Base-by-base conservation (phyloP, 768 basidiomycete genomes). In the Agrocybe praecox region DNA sequence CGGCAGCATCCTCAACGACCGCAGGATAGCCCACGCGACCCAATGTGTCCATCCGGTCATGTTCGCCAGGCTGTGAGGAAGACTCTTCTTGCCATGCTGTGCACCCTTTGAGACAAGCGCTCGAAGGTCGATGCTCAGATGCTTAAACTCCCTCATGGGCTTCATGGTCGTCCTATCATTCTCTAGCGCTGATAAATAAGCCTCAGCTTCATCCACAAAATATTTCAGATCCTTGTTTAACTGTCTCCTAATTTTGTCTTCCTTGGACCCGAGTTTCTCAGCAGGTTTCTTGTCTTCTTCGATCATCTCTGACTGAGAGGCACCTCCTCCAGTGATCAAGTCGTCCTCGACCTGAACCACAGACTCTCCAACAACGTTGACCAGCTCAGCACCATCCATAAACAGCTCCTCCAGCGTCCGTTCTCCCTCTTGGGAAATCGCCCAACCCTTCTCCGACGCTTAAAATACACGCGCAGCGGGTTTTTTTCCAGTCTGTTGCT, bases 11-110 rank as follows among this genome's bases (percentile, higher is more conserved):
- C 63, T 61, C 19, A 74, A 48, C 1, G 74, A 19, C 8, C 69
- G 67, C 1, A 75, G 76, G 6, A 76, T 45, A 1, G 69, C 58
- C 74, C 74, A 78, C 10, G 62, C 70, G 2, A 74, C 46, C 65
- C 59, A 72, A 29, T 62, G 69, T 56, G 60, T 66, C 67, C 55
- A 71, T 46, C 52, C 64, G 62, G 21, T 55, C 55, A 59, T 47
- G 59, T 56, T 55, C 46, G 46, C 45, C 23, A 63, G 44, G 42
- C 55, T 48, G 19, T 62, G 48, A 45, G 36, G 44, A 9, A 46
- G 46, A 10, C 33, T 52, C 36, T 43, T 49, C 32, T 19, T 43
- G 7, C 51, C 52, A 29, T 40, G 49, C 48, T 40, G 44, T 8
- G 52, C 42, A 6, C 52, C 49, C 46, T 52, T 50, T 1, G 53